Base-by-base conservation (phyloP, 768 basidiomycete species). In the Neoboletus subvelutipes region DNA sequence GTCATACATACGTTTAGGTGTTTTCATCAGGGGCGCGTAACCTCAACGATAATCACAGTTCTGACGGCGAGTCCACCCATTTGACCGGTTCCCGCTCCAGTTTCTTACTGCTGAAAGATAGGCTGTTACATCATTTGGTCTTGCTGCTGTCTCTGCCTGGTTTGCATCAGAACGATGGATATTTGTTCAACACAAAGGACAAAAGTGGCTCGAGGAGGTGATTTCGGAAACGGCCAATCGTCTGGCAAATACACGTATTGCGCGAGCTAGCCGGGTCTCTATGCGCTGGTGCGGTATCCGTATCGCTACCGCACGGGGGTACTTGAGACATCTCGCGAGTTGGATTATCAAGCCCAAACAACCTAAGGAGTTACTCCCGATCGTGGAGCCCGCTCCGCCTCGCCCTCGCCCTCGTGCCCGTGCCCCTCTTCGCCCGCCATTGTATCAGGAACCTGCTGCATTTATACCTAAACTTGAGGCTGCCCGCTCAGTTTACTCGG, bases 31-130 rank as follows among this genome's bases (percentile, higher is more conserved):
- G 74, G 80, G 33, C 63, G 61, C 15, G 73, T 86, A 37, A 89
- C 88, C 1, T 86, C 83, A 24, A 85, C 83, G 0, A 77, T 91
- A 56, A 90, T 89, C 18, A 87, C 90, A 8, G 83, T 92, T 34
- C 82, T 92, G 62, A 92, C 89, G 34, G 72, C 53, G 54, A 73
- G 70, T 65, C 42, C n/a, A 37, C 46, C 36, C 29, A 20, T 26
- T 22, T 33, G 45, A 39, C 22, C 26, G 4, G 31, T 54, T 18
- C 18, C n/a, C 22, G 17, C 31, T 45, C n/a, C 18, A 24, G 17
- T 39, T 39, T 39, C 66, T 66, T 45, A 67, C 24, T 41, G 13
- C 3, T 42, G n/a, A 9, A 51, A 55, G 47, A 33, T 45, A 72
- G 71, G 71, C 65, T 49, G 74, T 78, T 36, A 76, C 74, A 36